Base-by-base conservation (phyloP, 2,329 filamentous ascomycete genomes). In the Botrytis fabae region DNA sequence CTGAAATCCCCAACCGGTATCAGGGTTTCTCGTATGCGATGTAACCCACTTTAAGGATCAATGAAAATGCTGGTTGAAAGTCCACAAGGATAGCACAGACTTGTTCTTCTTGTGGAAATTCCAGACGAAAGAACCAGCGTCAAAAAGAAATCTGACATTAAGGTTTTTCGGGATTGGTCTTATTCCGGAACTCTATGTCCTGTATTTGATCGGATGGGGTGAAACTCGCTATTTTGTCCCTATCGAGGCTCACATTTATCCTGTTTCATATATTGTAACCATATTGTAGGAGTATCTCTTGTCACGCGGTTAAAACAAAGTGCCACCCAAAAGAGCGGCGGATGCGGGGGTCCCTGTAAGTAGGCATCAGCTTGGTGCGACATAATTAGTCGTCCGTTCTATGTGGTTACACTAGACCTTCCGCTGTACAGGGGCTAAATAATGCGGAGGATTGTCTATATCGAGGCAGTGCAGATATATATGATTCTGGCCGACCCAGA, bases 21-120 rank as follows among this genome's bases (percentile, higher is more conserved):
- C 61, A 71, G 12, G 69, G 70, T 71, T 66, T 71, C 38, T 54
- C 32, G 54, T 46, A 66, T 71, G 69, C 59, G 51, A 57, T 65
- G 60, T 40, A 70, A 71, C 60, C 46, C 42, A 68, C 69, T 51
- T 71, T 64, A 64, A 57, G 60, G 60, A 71, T 71, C 42, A 64
- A 64, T 51, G 60, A 70, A 48, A 70, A 70, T 70, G 69, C 69
- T 63, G 69, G 59, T 42, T 64, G 60, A 57, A 22, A 65, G 69
- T 63, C 35, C 70, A 60, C 70, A 71, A 66, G 61, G 61, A 71
- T 71, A 70, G 59, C 69, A 71, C 69, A 71, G 69, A 64, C 69
- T 51, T 51, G 35, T 44, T 64, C 38, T 35, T 46, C 51, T 61
- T 69, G 66, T 68, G 28, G 66, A 71, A 65, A 46, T 46, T 40